Evolutionary conservation across 106 monocot species (phyloP).

Genomic region (Dioscorea dumetorum): DNA sequence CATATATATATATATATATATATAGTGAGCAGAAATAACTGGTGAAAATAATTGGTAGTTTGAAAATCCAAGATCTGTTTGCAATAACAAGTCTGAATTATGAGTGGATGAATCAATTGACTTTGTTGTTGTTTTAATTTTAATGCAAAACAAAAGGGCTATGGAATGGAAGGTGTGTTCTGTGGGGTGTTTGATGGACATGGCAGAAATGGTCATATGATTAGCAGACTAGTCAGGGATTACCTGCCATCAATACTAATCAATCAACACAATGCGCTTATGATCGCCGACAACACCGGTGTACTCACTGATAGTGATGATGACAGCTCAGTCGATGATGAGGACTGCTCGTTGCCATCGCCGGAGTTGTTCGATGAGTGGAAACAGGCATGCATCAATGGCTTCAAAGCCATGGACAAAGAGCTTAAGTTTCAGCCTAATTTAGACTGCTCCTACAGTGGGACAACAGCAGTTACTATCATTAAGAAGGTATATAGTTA

Average conservation of each 20-base stretch:
- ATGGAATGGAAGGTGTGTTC: conserved; percentile 68
- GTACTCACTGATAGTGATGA: conserved; percentile 15
- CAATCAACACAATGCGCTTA: conserved; percentile 33
- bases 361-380: conserved; percentile 74
- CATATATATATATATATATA: too few relatives aligned
- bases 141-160: conserved; percentile 32
- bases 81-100: not conserved
- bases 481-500: conserved; percentile 57
- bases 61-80: not conserved
- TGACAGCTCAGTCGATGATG: conserved; percentile 22
- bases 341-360: conserved; percentile 26
- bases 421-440: conserved; percentile 43
- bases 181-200: conserved; percentile 97
- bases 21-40: too few relatives aligned
- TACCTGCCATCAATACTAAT: conserved; percentile 63
- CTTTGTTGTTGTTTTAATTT: not conserved
- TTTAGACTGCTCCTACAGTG: conserved; percentile 64
- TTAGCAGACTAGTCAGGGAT: conserved; percentile 73
- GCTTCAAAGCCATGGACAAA: conserved; percentile 81
- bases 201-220: conserved; percentile 70
- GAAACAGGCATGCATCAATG: conserved; percentile 67
- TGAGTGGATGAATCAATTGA: not conserved
- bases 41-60: not conserved
- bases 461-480: conserved; percentile 70
- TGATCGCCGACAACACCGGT: conserved; percentile 14